Evolutionary conservation across 495 filamentous ascomycete genomes (phyloP).

Genomic region (Neurospora tetraspora): DNA sequence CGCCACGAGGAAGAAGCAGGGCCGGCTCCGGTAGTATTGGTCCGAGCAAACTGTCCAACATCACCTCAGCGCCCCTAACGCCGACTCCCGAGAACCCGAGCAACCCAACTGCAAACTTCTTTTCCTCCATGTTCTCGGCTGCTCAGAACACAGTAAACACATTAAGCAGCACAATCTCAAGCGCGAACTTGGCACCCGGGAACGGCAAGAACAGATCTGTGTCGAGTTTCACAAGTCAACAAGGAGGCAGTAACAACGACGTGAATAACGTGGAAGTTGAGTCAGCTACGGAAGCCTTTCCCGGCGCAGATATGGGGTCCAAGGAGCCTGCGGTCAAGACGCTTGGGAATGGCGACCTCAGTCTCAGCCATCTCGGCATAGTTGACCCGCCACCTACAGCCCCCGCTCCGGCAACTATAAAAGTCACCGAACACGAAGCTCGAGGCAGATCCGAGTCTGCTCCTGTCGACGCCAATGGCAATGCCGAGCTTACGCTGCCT

Average conservation of each 20-base stretch:
- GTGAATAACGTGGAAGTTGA: constrained; percentile 41
- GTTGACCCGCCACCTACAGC: constrained; percentile 38
- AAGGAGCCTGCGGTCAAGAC: constrained; percentile 81
- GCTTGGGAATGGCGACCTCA: constrained; percentile 78
- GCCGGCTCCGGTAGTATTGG: constrained; percentile 56
- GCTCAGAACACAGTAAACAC: constrained; percentile 91
- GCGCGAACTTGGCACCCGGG: constrained; percentile 37
- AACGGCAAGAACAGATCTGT: constrained; percentile 30
- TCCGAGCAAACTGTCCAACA: constrained; percentile 86
- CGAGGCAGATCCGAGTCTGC: constrained; percentile 35
- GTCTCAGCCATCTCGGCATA: constrained; percentile 72
- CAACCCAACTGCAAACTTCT: constrained; percentile 55
- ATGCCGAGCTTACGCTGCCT: constrained; percentile 12
- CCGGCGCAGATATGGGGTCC: constrained; percentile 32
- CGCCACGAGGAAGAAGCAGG: constrained; percentile 35
- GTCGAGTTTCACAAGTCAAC: constrained; percentile 20
- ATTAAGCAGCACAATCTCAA: constrained; percentile 68
- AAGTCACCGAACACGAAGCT: constrained; percentile 34
- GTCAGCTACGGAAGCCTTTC: constrained; percentile 24
- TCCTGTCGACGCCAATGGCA: constrained; percentile 23
- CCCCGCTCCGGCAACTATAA: constrained; percentile 30
- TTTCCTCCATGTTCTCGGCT: constrained; percentile 83
- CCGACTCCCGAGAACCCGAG: constrained; percentile 52
- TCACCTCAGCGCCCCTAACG: constrained; percentile 60
- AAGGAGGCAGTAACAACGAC: constrained; percentile 4